Evolutionary conservation across 805 yeast genomes (phyloP).

Genomic region (Myxozyma udenii): DNA sequence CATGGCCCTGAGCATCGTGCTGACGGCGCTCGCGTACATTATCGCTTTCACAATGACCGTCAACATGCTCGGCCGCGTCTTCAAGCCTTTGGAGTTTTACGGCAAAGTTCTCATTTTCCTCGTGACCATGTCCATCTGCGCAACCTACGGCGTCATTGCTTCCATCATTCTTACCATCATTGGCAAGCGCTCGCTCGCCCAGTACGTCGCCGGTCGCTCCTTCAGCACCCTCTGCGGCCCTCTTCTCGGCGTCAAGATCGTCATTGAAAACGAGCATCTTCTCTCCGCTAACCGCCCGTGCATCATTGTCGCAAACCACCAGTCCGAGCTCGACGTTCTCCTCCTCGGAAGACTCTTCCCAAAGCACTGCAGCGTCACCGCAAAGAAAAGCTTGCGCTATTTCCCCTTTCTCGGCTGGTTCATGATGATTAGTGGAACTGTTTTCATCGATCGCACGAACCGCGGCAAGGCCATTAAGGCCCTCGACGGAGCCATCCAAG

Average conservation of each 20-base stretch:
- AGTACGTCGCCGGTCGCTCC: conserved; percentile 84
- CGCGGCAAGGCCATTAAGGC: conserved; percentile 73
- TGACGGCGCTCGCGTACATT: conserved; percentile 6
- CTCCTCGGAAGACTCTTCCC: conserved; percentile 83
- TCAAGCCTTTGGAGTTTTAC: conserved; percentile 39
- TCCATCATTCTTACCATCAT: conserved; percentile 62
- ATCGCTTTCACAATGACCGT: conserved; percentile 15
- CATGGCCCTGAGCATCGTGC: conserved; percentile 29
- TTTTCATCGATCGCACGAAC: conserved; percentile 80
- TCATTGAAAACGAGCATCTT: conserved; percentile 62
- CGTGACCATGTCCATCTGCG: conserved; percentile 35
- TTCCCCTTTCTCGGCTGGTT: conserved; percentile 96
- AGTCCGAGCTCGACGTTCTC: conserved; percentile 75
- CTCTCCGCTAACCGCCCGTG: conserved; percentile 59
- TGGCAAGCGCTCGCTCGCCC: conserved; percentile 78
- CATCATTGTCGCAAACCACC: conserved; percentile 82
- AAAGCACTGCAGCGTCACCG: conserved; percentile 84
- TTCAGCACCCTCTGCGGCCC: conserved; percentile 62
- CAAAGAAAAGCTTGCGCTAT: conserved; percentile 77
- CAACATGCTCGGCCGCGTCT: conserved; percentile 28
- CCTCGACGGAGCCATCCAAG: conserved; percentile 63
- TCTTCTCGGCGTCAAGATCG: conserved; percentile 66
- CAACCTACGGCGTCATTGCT: conserved; percentile 52
- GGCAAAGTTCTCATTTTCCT: conserved; percentile 36
- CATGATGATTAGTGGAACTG: conserved; percentile 82